These are phyloP conservation scores for Carex cristatella DNA, from an alignment of 176 grass and related monocot genomes.

Conservation along the genomic window DNA sequence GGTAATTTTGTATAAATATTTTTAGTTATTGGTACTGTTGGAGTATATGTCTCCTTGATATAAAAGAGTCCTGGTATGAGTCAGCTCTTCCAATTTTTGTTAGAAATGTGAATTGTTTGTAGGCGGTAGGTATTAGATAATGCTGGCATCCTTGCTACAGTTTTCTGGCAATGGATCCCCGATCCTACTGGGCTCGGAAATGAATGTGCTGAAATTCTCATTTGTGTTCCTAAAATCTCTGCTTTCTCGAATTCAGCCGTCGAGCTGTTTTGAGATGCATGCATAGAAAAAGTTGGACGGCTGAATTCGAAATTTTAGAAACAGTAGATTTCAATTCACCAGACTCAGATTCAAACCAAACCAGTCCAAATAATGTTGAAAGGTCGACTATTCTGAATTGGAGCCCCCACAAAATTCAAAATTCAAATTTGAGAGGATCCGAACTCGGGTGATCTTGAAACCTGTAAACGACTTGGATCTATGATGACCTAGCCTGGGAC, in stretches of 20 bases:
- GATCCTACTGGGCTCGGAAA: too few relatives aligned
- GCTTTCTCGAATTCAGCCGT: too few relatives aligned
- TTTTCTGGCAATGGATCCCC: not conserved
- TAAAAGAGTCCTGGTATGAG: not conserved
- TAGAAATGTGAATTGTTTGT: slow-evolving; percentile 14
- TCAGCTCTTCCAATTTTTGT: not conserved
- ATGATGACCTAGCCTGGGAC: too few relatives aligned
- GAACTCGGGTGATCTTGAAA: not conserved
- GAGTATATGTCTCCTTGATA: not conserved
- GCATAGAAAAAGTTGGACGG: too few relatives aligned
- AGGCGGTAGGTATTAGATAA: not conserved
- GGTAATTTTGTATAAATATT: slow-evolving; percentile 6
- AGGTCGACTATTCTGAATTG: not conserved
- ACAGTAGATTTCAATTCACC: too few relatives aligned
- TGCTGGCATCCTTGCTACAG: not conserved
- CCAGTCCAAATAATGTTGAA: not conserved
- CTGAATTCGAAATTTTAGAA: too few relatives aligned
- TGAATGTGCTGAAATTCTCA: too few relatives aligned
- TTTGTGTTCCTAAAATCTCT: too few relatives aligned
- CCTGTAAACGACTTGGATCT: too few relatives aligned
- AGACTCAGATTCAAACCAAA: too few relatives aligned
- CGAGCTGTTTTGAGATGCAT: too few relatives aligned
- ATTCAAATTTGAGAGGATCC: not conserved
- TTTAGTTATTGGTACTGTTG: slow-evolving; percentile 6
- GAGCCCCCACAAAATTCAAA: not conserved